Evolutionary conservation across 192 early-diverging fungal genomes (phyloP).

Genomic region (Coemansia sp.): DNA sequence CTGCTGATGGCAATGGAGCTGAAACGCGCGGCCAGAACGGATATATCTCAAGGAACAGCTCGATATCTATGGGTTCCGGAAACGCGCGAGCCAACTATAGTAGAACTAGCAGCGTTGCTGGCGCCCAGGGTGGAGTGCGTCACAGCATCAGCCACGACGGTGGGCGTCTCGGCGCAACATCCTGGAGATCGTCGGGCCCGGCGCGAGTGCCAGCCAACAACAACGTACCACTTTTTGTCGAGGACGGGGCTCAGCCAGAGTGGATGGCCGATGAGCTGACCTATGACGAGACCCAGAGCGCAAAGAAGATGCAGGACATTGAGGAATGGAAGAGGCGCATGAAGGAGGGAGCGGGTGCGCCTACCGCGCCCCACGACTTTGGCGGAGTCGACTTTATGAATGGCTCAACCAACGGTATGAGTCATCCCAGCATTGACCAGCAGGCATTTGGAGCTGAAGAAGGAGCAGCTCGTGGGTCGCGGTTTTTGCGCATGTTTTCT

Average conservation of each 20-base stretch:
- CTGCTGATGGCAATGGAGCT: background rate
- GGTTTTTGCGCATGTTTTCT: slow-evolving; percentile 47
- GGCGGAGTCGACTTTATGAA: background rate
- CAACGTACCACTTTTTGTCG: background rate
- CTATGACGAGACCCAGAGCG: slow-evolving; percentile 47
- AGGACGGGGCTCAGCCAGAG: slow-evolving; percentile 33
- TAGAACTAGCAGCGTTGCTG: background rate
- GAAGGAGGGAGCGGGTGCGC: slow-evolving; percentile 13
- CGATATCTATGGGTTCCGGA: background rate
- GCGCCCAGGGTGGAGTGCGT: background rate
- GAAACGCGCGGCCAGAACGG: background rate
- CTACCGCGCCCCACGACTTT: background rate
- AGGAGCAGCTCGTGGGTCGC: slow-evolving; percentile 27
- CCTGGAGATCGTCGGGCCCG: slow-evolving; percentile 33
- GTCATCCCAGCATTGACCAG: background rate
- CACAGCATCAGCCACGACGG: slow-evolving; percentile 11
- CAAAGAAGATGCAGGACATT: slow-evolving; percentile 40
- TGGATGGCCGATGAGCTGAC: slow-evolving; percentile 48
- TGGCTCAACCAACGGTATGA: background rate
- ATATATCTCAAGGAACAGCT: background rate
- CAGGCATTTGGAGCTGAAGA: background rate
- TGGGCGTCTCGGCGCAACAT: slow-evolving; percentile 8
- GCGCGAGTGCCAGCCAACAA: background rate
- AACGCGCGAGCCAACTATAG: slow-evolving; percentile 1
- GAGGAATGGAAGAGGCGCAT: slow-evolving; percentile 55